These are phyloP conservation scores for Phyllachora maydis DNA, from an alignment of 2,329 filamentous ascomycete genomes.

Conservation along the genomic window DNA sequence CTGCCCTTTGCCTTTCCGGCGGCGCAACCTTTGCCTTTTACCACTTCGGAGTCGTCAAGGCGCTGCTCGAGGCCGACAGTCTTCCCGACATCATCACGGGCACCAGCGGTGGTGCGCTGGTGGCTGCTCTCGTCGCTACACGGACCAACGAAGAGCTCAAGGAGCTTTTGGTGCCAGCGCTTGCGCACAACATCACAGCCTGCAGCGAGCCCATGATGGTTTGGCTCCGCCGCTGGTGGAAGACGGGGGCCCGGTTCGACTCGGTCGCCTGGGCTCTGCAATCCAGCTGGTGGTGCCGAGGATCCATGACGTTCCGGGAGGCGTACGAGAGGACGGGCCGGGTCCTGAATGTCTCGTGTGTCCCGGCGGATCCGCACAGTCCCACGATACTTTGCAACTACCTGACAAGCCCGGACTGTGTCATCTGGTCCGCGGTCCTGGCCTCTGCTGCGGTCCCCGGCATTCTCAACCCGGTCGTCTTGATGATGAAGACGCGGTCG, in stretches of 20 bases:
- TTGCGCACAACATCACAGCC: constrained; percentile 69
- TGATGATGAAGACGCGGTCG: constrained; percentile 69
- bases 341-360: constrained; percentile 87
- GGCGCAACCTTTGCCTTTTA: constrained; percentile 94
- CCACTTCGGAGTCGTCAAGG: constrained; percentile 83
- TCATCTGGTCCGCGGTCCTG: constrained; percentile 93
- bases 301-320: constrained; percentile 85
- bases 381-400: constrained; percentile 88
- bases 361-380: constrained; percentile 87
- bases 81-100: constrained; percentile 90
- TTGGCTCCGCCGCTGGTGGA: constrained; percentile 77
- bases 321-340: constrained; percentile 86
- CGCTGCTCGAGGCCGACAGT: constrained; percentile 66
- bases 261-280: constrained; percentile 75
- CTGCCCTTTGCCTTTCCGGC: constrained; percentile 79
- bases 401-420: constrained; percentile 84
- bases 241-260: constrained; percentile 84
- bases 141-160: constrained; percentile 84
- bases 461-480: constrained; percentile 83
- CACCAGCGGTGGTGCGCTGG: constrained; percentile 80
- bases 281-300: constrained; percentile 76
- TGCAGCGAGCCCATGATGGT: constrained; percentile 58
- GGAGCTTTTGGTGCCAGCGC: constrained; percentile 61
- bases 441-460: constrained; percentile 91
- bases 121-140: constrained; percentile 73